A percentile compares a stretch with the other conserved stretches of the same genome.
These are phyloP conservation scores for Kitagawia praeruptora DNA, from an alignment of 129 eudicot genomes.

Conservation along the genomic window DNA sequence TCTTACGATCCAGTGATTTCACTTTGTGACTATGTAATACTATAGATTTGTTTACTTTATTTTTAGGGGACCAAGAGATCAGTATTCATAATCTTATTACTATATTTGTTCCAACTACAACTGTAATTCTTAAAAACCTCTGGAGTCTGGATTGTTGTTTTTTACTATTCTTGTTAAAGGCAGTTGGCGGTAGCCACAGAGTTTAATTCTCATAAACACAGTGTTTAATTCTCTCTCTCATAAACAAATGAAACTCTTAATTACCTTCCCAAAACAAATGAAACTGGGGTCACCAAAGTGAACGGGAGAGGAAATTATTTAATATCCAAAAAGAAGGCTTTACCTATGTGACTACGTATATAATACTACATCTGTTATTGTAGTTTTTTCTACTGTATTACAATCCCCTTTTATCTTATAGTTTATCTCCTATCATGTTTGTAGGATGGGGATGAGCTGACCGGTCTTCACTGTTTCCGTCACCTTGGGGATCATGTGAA, in stretches of 20 bases:
- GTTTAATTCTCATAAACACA: not conserved
- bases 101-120: not conserved
- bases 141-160: not conserved
- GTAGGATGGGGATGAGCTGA: slow-evolving; percentile 86
- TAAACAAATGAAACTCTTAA: not conserved
- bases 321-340: slow-evolving; percentile 14
- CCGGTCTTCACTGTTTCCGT: slow-evolving; percentile 96
- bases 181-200: not conserved
- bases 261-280: not conserved
- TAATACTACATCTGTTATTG: not conserved
- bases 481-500: slow-evolving; percentile 84
- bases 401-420: not conserved
- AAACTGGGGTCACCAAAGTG: not conserved
- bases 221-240: not conserved
- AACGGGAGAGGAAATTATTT: slow-evolving; percentile 47
- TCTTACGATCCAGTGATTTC: not conserved
- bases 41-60: not conserved
- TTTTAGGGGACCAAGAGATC: not conserved
- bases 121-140: no score
- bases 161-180: not conserved
- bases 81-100: not conserved
- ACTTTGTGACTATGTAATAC: not conserved
- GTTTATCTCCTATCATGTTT: not conserved
- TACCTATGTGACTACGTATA: not conserved
- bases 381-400: not conserved